These are phyloP conservation scores for Lipomyces kockii DNA, from an alignment of 805 yeast genomes.

Conservation along the genomic window DNA sequence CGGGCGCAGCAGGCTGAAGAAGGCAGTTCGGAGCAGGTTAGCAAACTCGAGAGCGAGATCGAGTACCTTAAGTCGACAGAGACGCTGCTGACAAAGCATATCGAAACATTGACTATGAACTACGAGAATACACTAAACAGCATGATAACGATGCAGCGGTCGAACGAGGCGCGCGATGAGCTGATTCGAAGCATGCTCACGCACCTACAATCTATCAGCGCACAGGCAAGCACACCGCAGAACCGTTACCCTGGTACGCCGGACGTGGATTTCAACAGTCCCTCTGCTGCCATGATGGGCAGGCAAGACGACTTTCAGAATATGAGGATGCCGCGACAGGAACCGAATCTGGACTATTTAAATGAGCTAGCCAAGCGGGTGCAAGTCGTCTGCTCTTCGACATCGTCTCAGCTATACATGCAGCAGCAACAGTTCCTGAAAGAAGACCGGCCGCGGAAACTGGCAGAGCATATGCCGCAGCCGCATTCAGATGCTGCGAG, in stretches of 20 bases:
- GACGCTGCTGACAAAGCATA: slow-evolving; percentile 30
- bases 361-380: slow-evolving; percentile 33
- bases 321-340: slow-evolving; percentile 15
- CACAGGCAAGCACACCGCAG: slow-evolving; percentile 7
- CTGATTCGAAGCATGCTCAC: slow-evolving; percentile 33
- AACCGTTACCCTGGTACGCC: slow-evolving; percentile 21
- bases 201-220: slow-evolving; percentile 22
- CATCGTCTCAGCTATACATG: slow-evolving; percentile 36
- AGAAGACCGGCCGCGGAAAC: slow-evolving; percentile 30
- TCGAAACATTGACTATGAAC: slow-evolving; percentile 28
- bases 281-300: slow-evolving; percentile 19
- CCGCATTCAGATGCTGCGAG: neutral
- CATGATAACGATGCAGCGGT: slow-evolving; percentile 36
- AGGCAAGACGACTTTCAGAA: slow-evolving; percentile 27
- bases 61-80: slow-evolving; percentile 32
- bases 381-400: slow-evolving; percentile 32
- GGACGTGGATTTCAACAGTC: slow-evolving; percentile 27
- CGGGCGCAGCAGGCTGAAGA: slow-evolving; percentile 17
- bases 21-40: slow-evolving; percentile 29
- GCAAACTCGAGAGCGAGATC: slow-evolving; percentile 33
- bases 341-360: slow-evolving; percentile 30
- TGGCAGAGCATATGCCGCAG: slow-evolving; percentile 19
- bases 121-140: slow-evolving; percentile 30
- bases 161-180: slow-evolving; percentile 38
- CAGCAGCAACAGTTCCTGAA: slow-evolving; percentile 34